These are phyloP conservation scores for Zymoseptoria pseudotritici DNA, from an alignment of 2,329 filamentous ascomycete genomes.

Conservation along the genomic window DNA sequence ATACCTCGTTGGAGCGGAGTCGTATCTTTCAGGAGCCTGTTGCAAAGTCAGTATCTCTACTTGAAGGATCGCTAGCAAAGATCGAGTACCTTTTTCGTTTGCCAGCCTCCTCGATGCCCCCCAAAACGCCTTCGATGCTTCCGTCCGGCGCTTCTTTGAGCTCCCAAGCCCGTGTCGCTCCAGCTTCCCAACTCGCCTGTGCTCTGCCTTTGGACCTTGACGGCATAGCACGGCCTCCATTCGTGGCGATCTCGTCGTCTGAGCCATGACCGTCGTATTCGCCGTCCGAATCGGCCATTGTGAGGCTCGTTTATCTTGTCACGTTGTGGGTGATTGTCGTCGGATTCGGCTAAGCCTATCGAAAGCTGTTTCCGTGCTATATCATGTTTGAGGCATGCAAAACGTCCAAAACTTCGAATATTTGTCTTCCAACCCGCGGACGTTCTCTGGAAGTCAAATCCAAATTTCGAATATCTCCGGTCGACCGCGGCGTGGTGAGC, in stretches of 20 bases:
- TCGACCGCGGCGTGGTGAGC: not conserved
- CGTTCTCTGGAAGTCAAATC: not conserved
- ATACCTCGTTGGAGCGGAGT: conserved; percentile 94
- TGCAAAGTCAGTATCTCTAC: conserved; percentile 1
- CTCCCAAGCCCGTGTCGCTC: conserved; percentile 25
- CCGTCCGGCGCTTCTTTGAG: conserved; percentile 30
- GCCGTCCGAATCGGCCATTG: conserved; percentile 26
- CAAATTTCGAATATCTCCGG: not conserved
- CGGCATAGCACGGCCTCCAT: conserved; percentile 15
- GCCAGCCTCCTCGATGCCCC: conserved; percentile 30
- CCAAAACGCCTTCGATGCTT: conserved; percentile 28
- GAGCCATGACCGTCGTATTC: conserved; percentile 21
- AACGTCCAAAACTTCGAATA: not conserved
- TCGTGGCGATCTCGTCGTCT: conserved; percentile 20
- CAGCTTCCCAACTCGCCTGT: conserved; percentile 30
- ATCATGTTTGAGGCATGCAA: not conserved
- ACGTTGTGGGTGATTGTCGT: not conserved
- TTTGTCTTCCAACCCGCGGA: not conserved
- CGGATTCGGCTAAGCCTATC: not conserved
- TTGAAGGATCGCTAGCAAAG: not conserved
- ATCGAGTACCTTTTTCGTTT: conserved; percentile 26
- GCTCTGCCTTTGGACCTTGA: conserved; percentile 23
- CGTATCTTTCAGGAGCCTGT: conserved; percentile 78
- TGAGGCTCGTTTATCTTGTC: not conserved
- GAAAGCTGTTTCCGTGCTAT: not conserved